phyloP scores from a whole-genome alignment of 129 eudicot genomes.

The Mikania micrantha region DNA sequence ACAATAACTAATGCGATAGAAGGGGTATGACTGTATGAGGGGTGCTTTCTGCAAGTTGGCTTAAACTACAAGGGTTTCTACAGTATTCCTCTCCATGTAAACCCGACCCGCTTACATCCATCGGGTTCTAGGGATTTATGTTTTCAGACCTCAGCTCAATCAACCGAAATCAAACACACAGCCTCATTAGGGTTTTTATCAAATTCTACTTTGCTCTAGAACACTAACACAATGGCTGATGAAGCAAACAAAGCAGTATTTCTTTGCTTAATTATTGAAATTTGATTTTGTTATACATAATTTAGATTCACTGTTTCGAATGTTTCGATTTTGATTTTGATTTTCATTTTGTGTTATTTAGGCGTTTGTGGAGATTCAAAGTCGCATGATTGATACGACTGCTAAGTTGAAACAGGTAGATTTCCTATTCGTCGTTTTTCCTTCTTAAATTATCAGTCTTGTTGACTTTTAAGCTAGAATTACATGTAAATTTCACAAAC shows the following conservation, averaged over 20 bases:
- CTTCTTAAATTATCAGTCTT: background rate
- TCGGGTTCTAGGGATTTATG: background rate
- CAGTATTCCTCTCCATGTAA: background rate
- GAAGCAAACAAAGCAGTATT: slow-evolving; percentile 70
- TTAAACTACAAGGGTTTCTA: background rate
- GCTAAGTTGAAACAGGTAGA: slow-evolving; percentile 82
- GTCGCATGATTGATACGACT: slow-evolving; percentile 85
- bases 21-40: no score
- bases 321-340: no score
- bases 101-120: background rate
- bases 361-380: slow-evolving; percentile 94
- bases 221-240: slow-evolving; percentile 58
- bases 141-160: no score
- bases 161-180: slow-evolving; percentile 14
- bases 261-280: background rate
- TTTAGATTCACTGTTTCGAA: background rate
- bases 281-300: background rate
- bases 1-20: no score
- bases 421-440: background rate
- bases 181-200: slow-evolving; percentile 31
- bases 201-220: slow-evolving; percentile 2
- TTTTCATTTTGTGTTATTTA: slow-evolving; percentile 15
- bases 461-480: background rate
- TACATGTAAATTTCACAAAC: background rate
- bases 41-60: background rate